Evolutionary conservation across 192 early-diverging fungal genomes (phyloP), one percentile per base, ranked within the genome.

Genomic region (Gaertneriomyces semiglobifer): DNA sequence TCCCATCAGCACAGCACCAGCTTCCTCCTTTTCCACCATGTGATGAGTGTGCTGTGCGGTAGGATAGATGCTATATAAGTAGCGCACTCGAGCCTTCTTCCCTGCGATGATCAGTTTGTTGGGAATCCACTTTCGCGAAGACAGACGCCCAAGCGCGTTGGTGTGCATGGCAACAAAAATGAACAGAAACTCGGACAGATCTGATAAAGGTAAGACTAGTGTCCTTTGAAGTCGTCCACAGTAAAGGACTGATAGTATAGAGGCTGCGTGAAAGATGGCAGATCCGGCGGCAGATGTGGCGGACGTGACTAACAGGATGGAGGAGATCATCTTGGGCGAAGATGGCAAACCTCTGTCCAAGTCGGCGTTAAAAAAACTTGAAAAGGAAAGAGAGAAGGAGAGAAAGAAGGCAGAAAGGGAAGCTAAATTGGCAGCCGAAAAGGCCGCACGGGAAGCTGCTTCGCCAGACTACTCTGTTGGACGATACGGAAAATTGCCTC

Each of bases 261-360:
- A 1, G 25, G 25, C 25, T 33, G 25, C 25, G 0, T 33, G 25
- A 58, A 58, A 6, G 7, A 66, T 66, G 65, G 6, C 65, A 58
- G 65, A 58, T 6, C 33, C 60, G 14, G 60, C 10, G 53, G 42
- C 20, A 12, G 41, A 47, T 7, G 54, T 63, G 11, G 60, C n/a
- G 5, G 68, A 63, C 1, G 38, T 70, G 41, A 45, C 68, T 9
- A 12, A 70, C 39, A 61, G 44, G 42, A 48, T 63, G 4, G 76
- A 66, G 57, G 70, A 75, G 39, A 59, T 78, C 33, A 60, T 81
- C 9, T 74, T 84, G 10, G 82, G 84, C 48, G 89, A 89, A 62
- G 89, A 95, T 41, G 95, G 93, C 59, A 88, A 94, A 69, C 91
- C 95, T 18, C 80, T 94, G 45, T 91, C 93, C 45, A 94, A 95